Evolutionary conservation across 23 red algal species (phyloP).

Genomic region (Gracilaria caudata): DNA sequence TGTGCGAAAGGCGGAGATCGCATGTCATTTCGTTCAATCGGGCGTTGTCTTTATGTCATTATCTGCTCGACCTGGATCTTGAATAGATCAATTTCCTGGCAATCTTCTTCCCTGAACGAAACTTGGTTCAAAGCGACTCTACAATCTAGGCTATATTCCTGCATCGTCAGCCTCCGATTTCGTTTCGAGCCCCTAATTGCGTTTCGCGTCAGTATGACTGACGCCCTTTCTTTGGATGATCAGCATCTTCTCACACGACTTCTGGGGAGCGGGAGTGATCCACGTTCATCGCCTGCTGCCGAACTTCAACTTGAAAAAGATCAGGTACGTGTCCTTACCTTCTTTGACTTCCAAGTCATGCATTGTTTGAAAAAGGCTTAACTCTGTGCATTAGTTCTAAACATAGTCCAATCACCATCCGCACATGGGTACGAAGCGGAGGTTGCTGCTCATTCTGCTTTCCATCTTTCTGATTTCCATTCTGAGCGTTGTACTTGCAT

Average conservation of each 20-base stretch:
- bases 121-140: too few relatives aligned
- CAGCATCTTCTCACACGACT: conserved; percentile 26
- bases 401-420: not conserved
- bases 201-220: not conserved
- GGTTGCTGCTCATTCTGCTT: conserved; percentile 14
- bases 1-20: too few relatives aligned
- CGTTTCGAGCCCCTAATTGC: not conserved
- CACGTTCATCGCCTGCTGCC: conserved; percentile 28
- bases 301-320: conserved; percentile 40
- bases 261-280: conserved; percentile 21
- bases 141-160: too few relatives aligned
- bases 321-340: conserved; percentile 5
- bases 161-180: not conserved
- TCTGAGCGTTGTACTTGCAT: conserved; percentile 12
- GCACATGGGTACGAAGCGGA: not conserved
- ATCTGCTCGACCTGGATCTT: too few relatives aligned
- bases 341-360: not conserved
- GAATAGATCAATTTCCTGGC: too few relatives aligned
- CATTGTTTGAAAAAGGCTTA: not conserved
- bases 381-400: not conserved
- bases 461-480: conserved; percentile 33
- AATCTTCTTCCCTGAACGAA: too few relatives aligned
- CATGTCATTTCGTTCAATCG: too few relatives aligned
- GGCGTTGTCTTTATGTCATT: too few relatives aligned
- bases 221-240: conserved; percentile 25